phyloP scores from a whole-genome alignment of 176 grass and related monocot genomes.

The Poa pratensis region DNA sequence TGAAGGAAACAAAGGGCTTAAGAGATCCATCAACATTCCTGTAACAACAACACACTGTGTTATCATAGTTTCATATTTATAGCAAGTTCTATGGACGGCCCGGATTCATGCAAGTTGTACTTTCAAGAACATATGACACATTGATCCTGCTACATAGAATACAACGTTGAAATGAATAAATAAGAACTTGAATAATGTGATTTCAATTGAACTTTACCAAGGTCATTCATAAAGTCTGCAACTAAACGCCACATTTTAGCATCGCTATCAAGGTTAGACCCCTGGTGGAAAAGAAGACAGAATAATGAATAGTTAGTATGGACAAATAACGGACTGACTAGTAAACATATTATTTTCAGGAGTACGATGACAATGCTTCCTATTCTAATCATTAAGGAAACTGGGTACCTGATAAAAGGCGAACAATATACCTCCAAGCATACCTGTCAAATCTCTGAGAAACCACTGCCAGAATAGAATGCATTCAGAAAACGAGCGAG shows the following conservation, averaged over 20 bases:
- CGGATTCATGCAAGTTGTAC: constrained; percentile 22
- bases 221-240: constrained; percentile 99
- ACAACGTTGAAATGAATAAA: no score
- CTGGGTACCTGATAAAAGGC: constrained; percentile 88
- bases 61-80: constrained; percentile 6
- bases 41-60: constrained; percentile 37
- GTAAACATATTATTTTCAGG: constrained; percentile 22
- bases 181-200: constrained; percentile 1
- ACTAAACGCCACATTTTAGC: constrained; percentile 97
- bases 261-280: constrained; percentile 90
- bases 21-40: constrained; percentile 99
- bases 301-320: constrained; percentile 35
- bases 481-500: not conserved
- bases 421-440: constrained; percentile 96
- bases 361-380: constrained; percentile 14
- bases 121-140: constrained; percentile 24
- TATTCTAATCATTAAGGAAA: constrained; percentile 20
- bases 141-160: not conserved
- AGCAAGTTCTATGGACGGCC: not conserved
- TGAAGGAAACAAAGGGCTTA: constrained; percentile 97
- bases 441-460: constrained; percentile 93
- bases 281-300: constrained; percentile 60
- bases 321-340: not conserved
- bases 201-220: constrained; percentile 66
- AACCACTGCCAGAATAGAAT: constrained; percentile 78